A percentile compares a stretch with the other conserved stretches of the same genome.
Evolutionary conservation across 306 rosid genomes (phyloP).

Genomic region (Senna tora): DNA sequence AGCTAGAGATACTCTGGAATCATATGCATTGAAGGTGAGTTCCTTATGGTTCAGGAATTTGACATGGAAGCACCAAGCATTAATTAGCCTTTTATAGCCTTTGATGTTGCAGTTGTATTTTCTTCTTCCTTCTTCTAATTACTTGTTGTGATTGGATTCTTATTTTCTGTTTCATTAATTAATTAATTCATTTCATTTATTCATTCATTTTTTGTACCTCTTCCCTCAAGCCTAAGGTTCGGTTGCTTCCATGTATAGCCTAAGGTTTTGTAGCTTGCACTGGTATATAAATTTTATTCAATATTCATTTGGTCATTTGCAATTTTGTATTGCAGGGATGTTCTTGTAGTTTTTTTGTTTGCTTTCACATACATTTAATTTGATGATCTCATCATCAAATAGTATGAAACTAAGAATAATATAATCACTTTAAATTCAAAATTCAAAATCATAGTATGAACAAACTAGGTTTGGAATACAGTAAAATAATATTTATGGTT

Average conservation of each 20-base stretch:
- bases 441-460: not conserved
- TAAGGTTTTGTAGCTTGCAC: not conserved
- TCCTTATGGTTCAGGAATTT: no score
- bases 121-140: not conserved
- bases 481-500: not conserved
- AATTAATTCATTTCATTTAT: not conserved
- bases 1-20: not conserved
- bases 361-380: conserved; percentile 3
- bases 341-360: not conserved
- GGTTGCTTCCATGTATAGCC: no score
- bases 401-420: no score
- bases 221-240: not conserved
- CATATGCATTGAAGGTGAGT: conserved; percentile 22
- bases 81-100: not conserved
- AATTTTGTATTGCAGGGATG: not conserved
- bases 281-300: conserved; percentile 1
- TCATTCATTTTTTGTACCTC: not conserved
- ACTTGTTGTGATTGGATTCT: not conserved
- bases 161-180: not conserved
- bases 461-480: not conserved
- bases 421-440: no score
- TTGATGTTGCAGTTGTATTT: conserved; percentile 5
- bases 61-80: not conserved
- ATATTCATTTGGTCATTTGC: not conserved
- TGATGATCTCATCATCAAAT: not conserved